Conservation (phyloP, 441 rosid genomes). For the Populus hybrid region DNA sequence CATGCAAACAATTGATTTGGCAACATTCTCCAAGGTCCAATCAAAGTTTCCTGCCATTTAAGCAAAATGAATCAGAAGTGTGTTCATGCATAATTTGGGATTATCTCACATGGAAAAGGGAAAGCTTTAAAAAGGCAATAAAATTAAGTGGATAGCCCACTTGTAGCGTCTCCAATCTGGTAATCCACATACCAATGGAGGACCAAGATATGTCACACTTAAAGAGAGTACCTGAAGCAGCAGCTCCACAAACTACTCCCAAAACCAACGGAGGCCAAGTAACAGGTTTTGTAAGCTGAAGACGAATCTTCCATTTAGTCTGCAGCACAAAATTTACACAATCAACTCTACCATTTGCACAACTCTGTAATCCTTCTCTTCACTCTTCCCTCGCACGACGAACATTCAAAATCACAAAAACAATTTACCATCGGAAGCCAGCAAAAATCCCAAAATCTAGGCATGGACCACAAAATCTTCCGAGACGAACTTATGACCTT, state of each 20-base stretch:
- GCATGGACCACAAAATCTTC: background rate
- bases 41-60: constrained; percentile 76
- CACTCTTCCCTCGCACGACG: background rate
- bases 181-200: background rate
- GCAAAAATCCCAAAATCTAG: background rate
- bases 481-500: background rate
- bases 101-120: background rate
- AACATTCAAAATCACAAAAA: background rate
- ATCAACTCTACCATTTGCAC: background rate
- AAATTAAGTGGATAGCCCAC: background rate
- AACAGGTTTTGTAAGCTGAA: constrained; percentile 95
- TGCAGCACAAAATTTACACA: constrained; percentile 25
- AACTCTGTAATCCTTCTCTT: constrained; percentile 7
- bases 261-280: constrained; percentile 98
- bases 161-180: background rate
- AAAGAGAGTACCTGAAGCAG: constrained; percentile 78
- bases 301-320: constrained; percentile 98
- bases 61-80: background rate
- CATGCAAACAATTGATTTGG: constrained; percentile 92
- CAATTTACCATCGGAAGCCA: background rate
- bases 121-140: background rate
- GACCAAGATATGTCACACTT: background rate
- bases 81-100: background rate
- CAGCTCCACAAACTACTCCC: constrained; percentile 98
- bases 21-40: constrained; percentile 88